Conservation (phyloP, 805 yeast species). For the Metschnikowia amazonensis region DNA sequence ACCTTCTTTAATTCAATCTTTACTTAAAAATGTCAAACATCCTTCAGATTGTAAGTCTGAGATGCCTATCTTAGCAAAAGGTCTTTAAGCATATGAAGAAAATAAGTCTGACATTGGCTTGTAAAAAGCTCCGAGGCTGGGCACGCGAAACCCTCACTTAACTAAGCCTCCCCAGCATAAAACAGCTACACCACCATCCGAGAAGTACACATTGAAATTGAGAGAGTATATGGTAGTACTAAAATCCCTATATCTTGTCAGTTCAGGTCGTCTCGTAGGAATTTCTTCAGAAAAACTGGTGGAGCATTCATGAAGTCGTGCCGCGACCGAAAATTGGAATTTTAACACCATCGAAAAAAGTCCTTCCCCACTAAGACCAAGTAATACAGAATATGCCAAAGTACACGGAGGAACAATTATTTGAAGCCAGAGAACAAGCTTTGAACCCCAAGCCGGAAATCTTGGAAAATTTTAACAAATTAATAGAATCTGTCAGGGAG, state of each 20-base stretch:
- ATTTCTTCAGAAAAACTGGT: not conserved
- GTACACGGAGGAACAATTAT: slow-evolving; percentile 70
- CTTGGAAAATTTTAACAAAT: slow-evolving; percentile 57
- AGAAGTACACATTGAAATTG: not conserved
- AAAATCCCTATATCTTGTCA: not conserved
- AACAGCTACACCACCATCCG: not conserved
- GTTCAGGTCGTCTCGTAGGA: not conserved
- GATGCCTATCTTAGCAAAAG: too few species aligned
- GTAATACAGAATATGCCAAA: slow-evolving; percentile 37
- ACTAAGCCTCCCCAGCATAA: not conserved
- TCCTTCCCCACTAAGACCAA: slow-evolving; percentile 1
- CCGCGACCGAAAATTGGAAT: slow-evolving; percentile 8
- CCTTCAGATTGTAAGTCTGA: too few species aligned
- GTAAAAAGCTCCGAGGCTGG: not conserved
- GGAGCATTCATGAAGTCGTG: slow-evolving; percentile 10
- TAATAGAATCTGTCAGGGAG: slow-evolving; percentile 65
- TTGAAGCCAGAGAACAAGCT: slow-evolving; percentile 53
- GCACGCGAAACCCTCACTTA: not conserved
- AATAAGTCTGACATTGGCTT: not conserved
- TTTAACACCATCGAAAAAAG: slow-evolving; percentile 8
- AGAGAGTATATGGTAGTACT: not conserved
- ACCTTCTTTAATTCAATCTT: too few species aligned
- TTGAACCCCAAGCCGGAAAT: slow-evolving; percentile 60
- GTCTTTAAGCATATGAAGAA: not conserved
- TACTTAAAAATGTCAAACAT: too few species aligned